Evolutionary conservation across 2,329 filamentous ascomycete genomes (phyloP), one percentile per base, ranked within the genome.

Genomic region (Pseudogymnoascus sp.): DNA sequence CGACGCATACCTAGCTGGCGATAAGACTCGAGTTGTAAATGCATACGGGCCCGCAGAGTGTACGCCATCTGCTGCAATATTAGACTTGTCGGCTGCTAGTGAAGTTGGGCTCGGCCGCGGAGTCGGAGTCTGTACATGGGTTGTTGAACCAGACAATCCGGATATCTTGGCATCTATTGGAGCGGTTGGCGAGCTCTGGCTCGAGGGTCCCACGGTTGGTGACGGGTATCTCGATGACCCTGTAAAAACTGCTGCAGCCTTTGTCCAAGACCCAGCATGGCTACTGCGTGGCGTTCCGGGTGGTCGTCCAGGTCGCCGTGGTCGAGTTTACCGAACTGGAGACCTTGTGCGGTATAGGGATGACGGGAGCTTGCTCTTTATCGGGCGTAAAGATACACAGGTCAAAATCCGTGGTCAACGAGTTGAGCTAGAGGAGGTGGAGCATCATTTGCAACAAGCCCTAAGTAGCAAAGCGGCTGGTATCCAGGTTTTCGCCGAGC

Each of bases 321-420:
- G 59, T 38, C 59, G 40, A 6, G 44, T 74, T 9, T 75, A 74
- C 50, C 67, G 69, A 21, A 73, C 73, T 1, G 73, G 72, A 38
- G 74, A 75, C 60, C 64, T 73, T 11, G 73, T 72, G 10, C 62
- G 85, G 26, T 77, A 87, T 40, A 73, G 86, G 33, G 76, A 83
- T 50, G 81, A 87, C 68, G 79, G 78, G 11, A 81, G 80, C 11
- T 83, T 87, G 65, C 80, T 83, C 33, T 88, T 87, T 71, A 73
- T 86, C 36, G 85, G 86, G 6, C 80, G 86, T 19, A 81, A 82
- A 60, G 86, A 88, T 69, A 83, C 85, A 23, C 86, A 88, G 72
- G 80, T 87, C 63, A 88, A 88, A 69, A 75, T 88, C 26, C 80
- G 85, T 36, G 86, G 86, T 0, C 85, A 88, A 69, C 76, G 86